These are phyloP conservation scores for Phytomonas sp. DNA, from an alignment of 208 protist genomes.

Conservation along the genomic window DNA sequence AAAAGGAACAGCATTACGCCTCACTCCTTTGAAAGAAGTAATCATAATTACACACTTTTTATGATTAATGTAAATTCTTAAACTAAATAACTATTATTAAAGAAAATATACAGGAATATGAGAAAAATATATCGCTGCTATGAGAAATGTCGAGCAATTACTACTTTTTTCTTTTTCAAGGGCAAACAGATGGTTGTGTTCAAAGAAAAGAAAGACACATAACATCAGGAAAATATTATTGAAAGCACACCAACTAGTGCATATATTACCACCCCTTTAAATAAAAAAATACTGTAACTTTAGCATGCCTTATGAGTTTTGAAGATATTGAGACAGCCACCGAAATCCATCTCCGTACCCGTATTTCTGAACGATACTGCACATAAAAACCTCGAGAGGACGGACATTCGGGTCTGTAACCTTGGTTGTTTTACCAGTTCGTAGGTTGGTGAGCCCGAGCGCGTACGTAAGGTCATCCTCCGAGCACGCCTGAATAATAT, in stretches of 20 bases:
- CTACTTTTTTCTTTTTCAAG: background rate
- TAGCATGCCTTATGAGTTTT: constrained; percentile 39
- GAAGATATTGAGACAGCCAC: constrained; percentile 92
- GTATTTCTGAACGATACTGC: constrained; percentile 94
- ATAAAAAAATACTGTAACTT: background rate
- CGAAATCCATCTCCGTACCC: constrained; percentile 98
- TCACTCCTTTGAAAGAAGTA: background rate
- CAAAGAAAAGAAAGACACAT: background rate
- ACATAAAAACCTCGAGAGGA: constrained; percentile 99
- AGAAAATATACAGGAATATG: background rate
- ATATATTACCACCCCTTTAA: background rate
- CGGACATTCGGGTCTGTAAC: constrained; percentile 78
- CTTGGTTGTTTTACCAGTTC: constrained; percentile 92
- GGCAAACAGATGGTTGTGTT: background rate
- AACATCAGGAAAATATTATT: background rate
- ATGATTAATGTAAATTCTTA: background rate
- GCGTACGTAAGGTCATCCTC: constrained; percentile 91
- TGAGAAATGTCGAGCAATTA: background rate
- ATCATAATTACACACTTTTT: background rate
- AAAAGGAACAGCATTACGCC: background rate
- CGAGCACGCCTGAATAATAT: constrained; percentile 89
- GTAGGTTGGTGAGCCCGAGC: constrained; percentile 89
- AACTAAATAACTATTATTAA: background rate
- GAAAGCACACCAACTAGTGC: background rate
- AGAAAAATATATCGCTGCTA: background rate